These are phyloP conservation scores for Trifolium pratense DNA, from an alignment of 306 rosid species.

Conservation along the genomic window DNA sequence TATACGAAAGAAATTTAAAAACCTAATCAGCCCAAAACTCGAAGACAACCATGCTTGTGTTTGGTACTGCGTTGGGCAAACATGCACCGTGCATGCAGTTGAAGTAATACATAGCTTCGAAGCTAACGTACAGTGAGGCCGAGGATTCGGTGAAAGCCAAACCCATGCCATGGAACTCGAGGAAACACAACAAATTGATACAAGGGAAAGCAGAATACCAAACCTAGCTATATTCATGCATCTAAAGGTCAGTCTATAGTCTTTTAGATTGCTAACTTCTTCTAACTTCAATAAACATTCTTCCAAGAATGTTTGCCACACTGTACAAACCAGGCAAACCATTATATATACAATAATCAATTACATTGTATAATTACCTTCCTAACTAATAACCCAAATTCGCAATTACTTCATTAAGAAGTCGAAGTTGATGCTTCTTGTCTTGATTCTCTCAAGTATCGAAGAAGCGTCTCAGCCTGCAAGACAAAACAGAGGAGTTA, in stretches of 20 bases:
- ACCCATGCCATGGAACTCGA: conserved; percentile 35
- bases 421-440: conserved; percentile 83
- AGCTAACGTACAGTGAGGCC: background rate
- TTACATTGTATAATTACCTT: conserved; percentile 60
- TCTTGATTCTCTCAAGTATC: conserved; percentile 91
- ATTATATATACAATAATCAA: conserved; percentile 54
- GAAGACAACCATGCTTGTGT: conserved; percentile 45
- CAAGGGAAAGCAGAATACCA: conserved; percentile 48
- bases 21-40: conserved; percentile 61
- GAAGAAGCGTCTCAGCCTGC: conserved; percentile 97
- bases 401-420: conserved; percentile 51
- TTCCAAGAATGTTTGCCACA: conserved; percentile 58
- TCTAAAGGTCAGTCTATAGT: conserved; percentile 66
- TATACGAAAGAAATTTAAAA: conserved; percentile 45
- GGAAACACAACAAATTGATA: conserved; percentile 43
- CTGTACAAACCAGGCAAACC: conserved; percentile 81
- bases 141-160: background rate
- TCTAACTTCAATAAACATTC: conserved; percentile 54
- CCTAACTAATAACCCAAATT: conserved; percentile 46
- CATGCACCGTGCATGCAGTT: background rate
- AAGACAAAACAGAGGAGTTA: conserved; percentile 42
- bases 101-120: background rate
- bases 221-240: conserved; percentile 68
- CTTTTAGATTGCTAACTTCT: conserved; percentile 47
- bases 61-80: background rate